phyloP scores from a whole-genome alignment of 352 stramenopile species.

The Globisporangium ultimum region DNA sequence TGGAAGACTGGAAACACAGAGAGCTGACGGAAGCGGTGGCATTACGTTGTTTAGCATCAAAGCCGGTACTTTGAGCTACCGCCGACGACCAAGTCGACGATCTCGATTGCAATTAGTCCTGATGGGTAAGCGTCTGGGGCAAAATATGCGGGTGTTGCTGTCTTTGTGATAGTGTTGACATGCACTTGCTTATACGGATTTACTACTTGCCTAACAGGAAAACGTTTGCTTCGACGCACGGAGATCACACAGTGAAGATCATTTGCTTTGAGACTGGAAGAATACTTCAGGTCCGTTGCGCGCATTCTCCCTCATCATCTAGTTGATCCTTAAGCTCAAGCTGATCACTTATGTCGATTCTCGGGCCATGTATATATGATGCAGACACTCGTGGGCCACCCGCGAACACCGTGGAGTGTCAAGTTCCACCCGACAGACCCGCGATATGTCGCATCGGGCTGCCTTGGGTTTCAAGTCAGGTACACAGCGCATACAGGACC shows the following conservation, averaged over 20 bases:
- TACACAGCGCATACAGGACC: constrained; percentile 12
- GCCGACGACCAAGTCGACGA: constrained; percentile 84
- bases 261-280: constrained; percentile 89
- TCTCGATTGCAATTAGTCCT: constrained; percentile 85
- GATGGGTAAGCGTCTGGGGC: constrained; percentile 44
- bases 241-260: constrained; percentile 98
- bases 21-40: neutral
- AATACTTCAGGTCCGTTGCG: constrained; percentile 70
- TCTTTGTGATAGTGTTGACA: constrained; percentile 4
- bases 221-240: constrained; percentile 96
- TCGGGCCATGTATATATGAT: constrained; percentile 3
- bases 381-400: constrained; percentile 84
- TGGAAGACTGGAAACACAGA: neutral
- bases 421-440: constrained; percentile 96
- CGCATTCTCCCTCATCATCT: neutral
- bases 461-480: constrained; percentile 94
- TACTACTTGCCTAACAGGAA: constrained; percentile 37
- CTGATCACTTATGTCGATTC: no score
- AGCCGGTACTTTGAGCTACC: constrained; percentile 84
- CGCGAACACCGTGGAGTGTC: constrained; percentile 94
- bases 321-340: neutral
- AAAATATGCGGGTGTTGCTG: neutral
- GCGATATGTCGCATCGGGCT: constrained; percentile 95
- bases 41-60: constrained; percentile 46
- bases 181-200: neutral